phyloP scores from a whole-genome alignment of 129 eudicot genomes.

The Cynara cardunculus region DNA sequence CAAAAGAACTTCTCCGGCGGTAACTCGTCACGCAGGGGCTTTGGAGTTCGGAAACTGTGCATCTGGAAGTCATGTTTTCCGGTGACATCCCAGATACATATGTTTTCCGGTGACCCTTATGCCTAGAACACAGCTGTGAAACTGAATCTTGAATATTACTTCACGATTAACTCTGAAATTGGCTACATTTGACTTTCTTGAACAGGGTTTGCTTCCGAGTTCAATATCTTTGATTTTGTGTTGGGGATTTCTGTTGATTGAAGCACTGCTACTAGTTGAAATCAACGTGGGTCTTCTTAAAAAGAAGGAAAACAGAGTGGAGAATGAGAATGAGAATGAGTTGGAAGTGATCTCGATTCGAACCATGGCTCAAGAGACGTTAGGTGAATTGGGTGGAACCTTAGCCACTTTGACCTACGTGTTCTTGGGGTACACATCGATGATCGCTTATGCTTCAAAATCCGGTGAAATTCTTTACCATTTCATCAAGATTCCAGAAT shows the following conservation, averaged over 20 bases:
- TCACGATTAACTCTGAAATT: not conserved
- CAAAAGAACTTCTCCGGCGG: slow-evolving; percentile 74
- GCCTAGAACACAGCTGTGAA: not conserved
- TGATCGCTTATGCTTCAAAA: slow-evolving; percentile 74
- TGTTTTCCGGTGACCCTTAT: not conserved
- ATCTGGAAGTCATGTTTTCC: not conserved
- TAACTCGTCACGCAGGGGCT: slow-evolving; percentile 8
- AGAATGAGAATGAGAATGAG: slow-evolving; percentile 33
- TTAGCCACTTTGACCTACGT: slow-evolving; percentile 65
- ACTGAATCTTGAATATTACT: not conserved
- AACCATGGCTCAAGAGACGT: slow-evolving; percentile 90
- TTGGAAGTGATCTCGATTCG: slow-evolving; percentile 73
- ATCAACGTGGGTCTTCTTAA: slow-evolving; percentile 65
- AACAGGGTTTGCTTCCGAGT: slow-evolving; percentile 83
- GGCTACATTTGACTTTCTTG: slow-evolving; percentile 4
- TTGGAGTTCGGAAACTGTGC: not conserved
- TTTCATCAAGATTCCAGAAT: slow-evolving; percentile 54
- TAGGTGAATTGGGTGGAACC: slow-evolving; percentile 77
- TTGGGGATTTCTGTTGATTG: slow-evolving; percentile 86
- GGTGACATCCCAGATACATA: not conserved
- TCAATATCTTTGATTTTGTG: slow-evolving; percentile 67
- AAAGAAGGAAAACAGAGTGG: slow-evolving; percentile 36
- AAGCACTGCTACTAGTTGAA: slow-evolving; percentile 75
- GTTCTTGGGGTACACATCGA: slow-evolving; percentile 83
- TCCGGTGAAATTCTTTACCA: slow-evolving; percentile 80